Evolutionary conservation across 306 rosid genomes (phyloP).

Genomic region (Ammopiptanthus mongolicus): DNA sequence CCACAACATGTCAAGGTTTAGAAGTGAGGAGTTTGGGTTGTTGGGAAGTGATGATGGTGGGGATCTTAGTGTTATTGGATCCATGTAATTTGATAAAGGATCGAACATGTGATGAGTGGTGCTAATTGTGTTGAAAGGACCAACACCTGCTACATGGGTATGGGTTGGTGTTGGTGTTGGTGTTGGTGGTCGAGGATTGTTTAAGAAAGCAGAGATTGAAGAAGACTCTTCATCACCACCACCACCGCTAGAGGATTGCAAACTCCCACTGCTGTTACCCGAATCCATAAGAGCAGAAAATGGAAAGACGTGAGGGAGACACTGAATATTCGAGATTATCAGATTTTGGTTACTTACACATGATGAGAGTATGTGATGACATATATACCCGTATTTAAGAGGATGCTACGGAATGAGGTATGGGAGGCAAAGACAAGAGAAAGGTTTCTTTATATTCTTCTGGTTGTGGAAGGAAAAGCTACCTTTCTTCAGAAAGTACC

Average conservation of each 20-base stretch:
- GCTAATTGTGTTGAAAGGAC: constrained; percentile 20
- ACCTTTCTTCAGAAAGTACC: constrained; percentile 25
- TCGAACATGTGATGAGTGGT: constrained; percentile 31
- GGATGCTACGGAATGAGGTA: background rate
- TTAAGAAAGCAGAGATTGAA: constrained; percentile 47
- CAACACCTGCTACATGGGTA: background rate
- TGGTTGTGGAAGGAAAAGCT: constrained; percentile 28
- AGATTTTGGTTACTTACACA: constrained; percentile 27
- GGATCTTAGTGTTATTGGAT: constrained; percentile 28
- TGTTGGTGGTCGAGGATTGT: constrained; percentile 6
- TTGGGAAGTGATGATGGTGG: background rate
- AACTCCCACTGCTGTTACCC: constrained; percentile 65
- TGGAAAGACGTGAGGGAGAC: constrained; percentile 31
- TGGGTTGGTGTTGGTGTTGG: background rate
- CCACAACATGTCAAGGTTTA: constrained; percentile 50
- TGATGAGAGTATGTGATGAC: no score
- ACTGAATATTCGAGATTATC: constrained; percentile 22
- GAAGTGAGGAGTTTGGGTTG: no score
- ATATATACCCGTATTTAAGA: constrained; percentile 33
- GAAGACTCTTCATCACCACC: constrained; percentile 72
- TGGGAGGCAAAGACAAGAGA: constrained; percentile 9
- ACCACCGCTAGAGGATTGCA: constrained; percentile 83
- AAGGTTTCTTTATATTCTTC: constrained; percentile 5
- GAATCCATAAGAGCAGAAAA: constrained; percentile 60
- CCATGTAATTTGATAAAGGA: constrained; percentile 52